Evolutionary conservation across 2,329 filamentous ascomycete species (phyloP).

Genomic region (Corinectria fuckeliana): DNA sequence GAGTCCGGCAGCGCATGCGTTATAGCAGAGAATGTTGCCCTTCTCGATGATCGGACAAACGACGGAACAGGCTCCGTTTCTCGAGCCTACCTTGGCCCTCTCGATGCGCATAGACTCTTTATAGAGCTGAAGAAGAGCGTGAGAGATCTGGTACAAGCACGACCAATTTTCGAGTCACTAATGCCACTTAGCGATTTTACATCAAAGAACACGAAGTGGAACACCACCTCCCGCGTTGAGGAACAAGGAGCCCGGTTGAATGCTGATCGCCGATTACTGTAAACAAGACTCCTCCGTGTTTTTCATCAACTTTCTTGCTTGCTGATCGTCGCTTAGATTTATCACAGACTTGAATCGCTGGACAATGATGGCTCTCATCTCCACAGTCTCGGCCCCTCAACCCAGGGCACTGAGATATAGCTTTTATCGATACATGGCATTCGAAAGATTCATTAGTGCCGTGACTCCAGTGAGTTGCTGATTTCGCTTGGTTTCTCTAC

Average conservation of each 20-base stretch:
- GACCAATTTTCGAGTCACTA: neutral
- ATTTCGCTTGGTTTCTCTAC: neutral
- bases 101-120: neutral
- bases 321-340: neutral
- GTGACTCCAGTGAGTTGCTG: neutral
- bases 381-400: neutral
- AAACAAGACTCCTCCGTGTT: neutral
- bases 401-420: neutral
- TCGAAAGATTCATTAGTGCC: neutral
- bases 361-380: neutral
- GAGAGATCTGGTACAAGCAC: neutral
- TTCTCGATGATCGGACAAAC: neutral
- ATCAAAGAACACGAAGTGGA: neutral
- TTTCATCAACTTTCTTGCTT: neutral
- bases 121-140: neutral
- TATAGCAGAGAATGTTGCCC: neutral
- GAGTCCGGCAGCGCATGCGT: neutral
- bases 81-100: neutral
- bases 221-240: too few species aligned
- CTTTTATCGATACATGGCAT: neutral
- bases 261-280: constrained; percentile 8
- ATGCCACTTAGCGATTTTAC: neutral
- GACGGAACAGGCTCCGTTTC: neutral
- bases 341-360: constrained; percentile 6
- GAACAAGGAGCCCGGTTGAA: neutral